Conservation (phyloP, 768 basidiomycete genomes). For the Tricholoma saponaceum region DNA sequence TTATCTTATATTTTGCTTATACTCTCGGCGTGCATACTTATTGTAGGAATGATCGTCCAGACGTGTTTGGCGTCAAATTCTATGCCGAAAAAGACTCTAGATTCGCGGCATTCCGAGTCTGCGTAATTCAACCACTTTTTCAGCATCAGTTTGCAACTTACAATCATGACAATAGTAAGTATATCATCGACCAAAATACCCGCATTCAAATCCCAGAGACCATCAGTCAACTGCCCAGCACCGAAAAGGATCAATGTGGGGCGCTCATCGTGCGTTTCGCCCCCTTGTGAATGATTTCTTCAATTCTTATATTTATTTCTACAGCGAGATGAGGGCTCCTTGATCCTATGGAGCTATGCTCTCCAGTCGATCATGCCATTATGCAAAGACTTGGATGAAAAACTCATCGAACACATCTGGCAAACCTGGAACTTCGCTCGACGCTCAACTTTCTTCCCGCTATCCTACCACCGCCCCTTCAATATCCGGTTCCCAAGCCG, state of each 20-base stretch:
- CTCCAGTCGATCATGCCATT: constrained; percentile 64
- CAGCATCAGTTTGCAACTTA: too few relatives aligned
- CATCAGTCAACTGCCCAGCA: constrained; percentile 62
- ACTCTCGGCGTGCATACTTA: too few relatives aligned
- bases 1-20: too few relatives aligned
- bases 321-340: constrained; percentile 65
- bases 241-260: constrained; percentile 83
- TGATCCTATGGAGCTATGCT: constrained; percentile 81
- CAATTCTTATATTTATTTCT: not conserved
- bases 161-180: too few relatives aligned
- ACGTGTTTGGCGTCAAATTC: too few relatives aligned
- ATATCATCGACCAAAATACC: constrained; percentile 77
- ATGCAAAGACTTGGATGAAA: constrained; percentile 69
- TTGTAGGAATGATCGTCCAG: too few relatives aligned
- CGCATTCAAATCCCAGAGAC: constrained; percentile 80
- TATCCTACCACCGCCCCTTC: constrained; percentile 11
- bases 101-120: too few relatives aligned
- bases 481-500: constrained; percentile 11
- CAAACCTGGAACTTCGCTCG: constrained; percentile 34
- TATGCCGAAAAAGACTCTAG: too few relatives aligned
- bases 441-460: constrained; percentile 12
- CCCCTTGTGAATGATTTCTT: not conserved
- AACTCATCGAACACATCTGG: constrained; percentile 83
- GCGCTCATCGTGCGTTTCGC: constrained; percentile 59
- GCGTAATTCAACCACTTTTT: too few relatives aligned